Base-by-base conservation (phyloP, 2,329 filamentous ascomycete species). In the Phyllosticta citrichinensis region DNA sequence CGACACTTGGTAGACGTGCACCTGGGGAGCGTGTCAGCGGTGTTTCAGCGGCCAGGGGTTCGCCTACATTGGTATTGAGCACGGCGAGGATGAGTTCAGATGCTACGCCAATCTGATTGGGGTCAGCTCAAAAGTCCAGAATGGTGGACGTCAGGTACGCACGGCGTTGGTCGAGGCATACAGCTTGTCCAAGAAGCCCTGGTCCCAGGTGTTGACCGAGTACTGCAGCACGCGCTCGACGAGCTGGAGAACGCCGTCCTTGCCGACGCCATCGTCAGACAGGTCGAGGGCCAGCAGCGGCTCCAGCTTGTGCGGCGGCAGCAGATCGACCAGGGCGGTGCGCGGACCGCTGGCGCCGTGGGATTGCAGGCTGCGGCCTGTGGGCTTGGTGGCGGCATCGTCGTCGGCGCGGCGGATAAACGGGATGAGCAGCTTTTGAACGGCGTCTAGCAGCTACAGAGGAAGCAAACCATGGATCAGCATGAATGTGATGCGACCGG, bases 131-230 rank as follows among this genome's bases (percentile, higher is more conserved):
- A 40, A 14, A 17, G 33, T 12, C 2, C 30, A 33, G 12, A 22
- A 53, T 14, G 11, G 11, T 4, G 33, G 33, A 5, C 33, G 11
- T 12, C 11, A 40, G 33, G 51, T 51, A 74, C 82, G 63, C 70
- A 87, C 86, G 52, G 93, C 87, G 70, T 94, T 94, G 50, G 90
- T 95, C 65, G 87, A 87, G n/a, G 88, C 85, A 74, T 97, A 97
- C 19, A 97, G 80, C 77, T 99, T 97, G 76, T 97, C 92, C 69
- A 97, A 76, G 75, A 97, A 99, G 11, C 93, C 93, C 74, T 96
- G 92, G 69, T 96, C 89, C 89, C 92, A 97, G n/a, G 93, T 97
- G 76, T 99, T 99, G 70, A 97, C 93, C 69, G 88, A 94, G 74
- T 95, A 91, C 65, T 83, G 81, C 52, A 97, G 79, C 20, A 97